phyloP scores from a whole-genome alignment of 495 filamentous ascomycete genomes.

The Antarctomyces pellizariae region DNA sequence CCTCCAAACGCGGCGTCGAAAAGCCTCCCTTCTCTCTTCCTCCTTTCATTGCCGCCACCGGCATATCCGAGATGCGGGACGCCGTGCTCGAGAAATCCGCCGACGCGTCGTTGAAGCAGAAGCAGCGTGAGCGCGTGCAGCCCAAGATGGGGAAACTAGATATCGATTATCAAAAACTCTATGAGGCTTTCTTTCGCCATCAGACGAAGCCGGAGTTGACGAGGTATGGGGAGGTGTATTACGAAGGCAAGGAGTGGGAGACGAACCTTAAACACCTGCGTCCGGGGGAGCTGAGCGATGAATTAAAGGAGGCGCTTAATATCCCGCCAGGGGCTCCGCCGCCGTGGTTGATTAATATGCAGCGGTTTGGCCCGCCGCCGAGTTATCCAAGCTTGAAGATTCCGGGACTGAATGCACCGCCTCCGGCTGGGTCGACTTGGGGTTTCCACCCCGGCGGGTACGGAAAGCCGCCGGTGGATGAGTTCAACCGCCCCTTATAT shows the following conservation, averaged over 20 bases:
- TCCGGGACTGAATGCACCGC: conserved; percentile 83
- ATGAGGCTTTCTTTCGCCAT: conserved; percentile 93
- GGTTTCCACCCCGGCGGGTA: conserved; percentile 90
- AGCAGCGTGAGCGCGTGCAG: conserved; percentile 81
- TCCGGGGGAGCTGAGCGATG: conserved; percentile 74
- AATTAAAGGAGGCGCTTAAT: conserved; percentile 77
- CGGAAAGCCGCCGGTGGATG: conserved; percentile 85
- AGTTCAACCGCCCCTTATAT: conserved; percentile 71
- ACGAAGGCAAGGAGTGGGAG: conserved; percentile 96
- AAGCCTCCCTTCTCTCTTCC: conserved; percentile 82
- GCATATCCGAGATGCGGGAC: conserved; percentile 93
- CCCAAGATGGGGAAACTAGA: conserved; percentile 95
- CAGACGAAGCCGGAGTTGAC: conserved; percentile 91
- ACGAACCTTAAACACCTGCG: conserved; percentile 77
- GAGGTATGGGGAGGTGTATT: conserved; percentile 91
- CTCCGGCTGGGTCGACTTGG: conserved; percentile 83
- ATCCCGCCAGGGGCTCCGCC: conserved; percentile 88
- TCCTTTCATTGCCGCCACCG: conserved; percentile 94
- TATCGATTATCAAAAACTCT: conserved; percentile 93
- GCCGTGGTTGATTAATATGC: conserved; percentile 93
- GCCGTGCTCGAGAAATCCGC: conserved; percentile 90
- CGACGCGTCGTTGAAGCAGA: conserved; percentile 73
- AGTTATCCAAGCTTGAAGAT: conserved; percentile 85
- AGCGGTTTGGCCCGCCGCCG: conserved; percentile 78
- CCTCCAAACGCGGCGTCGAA: conserved; percentile 85